Conservation (phyloP, 306 rosid species). For the Sicyos edulis region DNA sequence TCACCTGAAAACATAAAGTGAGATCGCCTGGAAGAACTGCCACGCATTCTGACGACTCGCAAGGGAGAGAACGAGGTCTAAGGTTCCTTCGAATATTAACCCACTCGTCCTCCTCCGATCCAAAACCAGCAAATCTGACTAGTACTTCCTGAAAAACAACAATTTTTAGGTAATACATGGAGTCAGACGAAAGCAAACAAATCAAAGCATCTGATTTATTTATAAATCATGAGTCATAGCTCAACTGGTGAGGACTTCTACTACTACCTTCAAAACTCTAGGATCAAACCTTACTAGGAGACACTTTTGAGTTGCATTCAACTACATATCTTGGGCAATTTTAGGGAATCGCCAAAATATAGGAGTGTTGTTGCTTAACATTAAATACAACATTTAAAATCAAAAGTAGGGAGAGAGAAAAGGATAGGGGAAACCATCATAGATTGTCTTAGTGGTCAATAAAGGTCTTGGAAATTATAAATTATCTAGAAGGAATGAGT, state of each 20-base stretch:
- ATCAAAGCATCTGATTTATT: neutral
- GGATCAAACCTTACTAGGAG: neutral
- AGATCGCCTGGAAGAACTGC: slow-evolving; percentile 97
- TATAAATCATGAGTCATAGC: neutral
- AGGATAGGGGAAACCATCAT: no score
- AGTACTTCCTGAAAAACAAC: slow-evolving; percentile 58
- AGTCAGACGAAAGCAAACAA: neutral
- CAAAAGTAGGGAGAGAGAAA: neutral
- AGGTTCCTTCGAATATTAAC: slow-evolving; percentile 69
- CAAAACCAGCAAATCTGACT: slow-evolving; percentile 89
- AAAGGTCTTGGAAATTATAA: no score
- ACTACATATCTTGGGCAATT: neutral
- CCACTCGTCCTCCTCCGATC: slow-evolving; percentile 99
- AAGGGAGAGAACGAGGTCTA: slow-evolving; percentile 90
- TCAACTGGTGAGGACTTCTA: neutral
- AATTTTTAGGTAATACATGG: neutral
- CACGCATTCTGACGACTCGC: slow-evolving; percentile 97
- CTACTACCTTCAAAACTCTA: no score
- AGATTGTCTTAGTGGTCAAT: no score
- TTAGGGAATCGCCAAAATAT: neutral
- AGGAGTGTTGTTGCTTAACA: neutral
- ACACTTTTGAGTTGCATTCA: slow-evolving; percentile 3
- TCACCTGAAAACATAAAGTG: slow-evolving; percentile 94
- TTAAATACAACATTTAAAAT: neutral
- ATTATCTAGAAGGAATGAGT: no score